A percentile compares a stretch with the other conserved stretches of the same genome.
phyloP scores from a whole-genome alignment of 129 eudicot species.

The Saposhnikovia divaricata region DNA sequence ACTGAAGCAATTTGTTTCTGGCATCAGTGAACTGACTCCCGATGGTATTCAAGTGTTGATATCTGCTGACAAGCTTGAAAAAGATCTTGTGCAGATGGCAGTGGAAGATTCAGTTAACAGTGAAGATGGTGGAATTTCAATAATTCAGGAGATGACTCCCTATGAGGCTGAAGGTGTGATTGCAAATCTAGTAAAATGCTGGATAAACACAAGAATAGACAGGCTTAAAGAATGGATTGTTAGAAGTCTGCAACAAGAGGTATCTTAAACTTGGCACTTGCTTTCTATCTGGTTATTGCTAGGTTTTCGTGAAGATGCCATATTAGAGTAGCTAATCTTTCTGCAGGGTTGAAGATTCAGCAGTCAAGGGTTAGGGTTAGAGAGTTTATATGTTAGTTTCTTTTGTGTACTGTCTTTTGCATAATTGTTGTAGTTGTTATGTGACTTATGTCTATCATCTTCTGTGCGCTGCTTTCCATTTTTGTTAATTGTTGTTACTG shows the following conservation, averaged over 20 bases:
- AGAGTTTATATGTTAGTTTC: too few relatives aligned
- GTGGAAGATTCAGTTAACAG: slow-evolving; percentile 97
- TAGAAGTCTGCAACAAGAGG: slow-evolving; percentile 92
- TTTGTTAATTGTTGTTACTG: neutral
- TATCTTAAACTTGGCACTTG: neutral
- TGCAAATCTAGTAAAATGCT: slow-evolving; percentile 64
- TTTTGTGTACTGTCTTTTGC: too few relatives aligned
- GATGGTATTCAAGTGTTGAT: slow-evolving; percentile 78
- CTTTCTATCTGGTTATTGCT: neutral
- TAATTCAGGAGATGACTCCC: slow-evolving; percentile 96
- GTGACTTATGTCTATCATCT: too few relatives aligned
- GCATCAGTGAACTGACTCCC: slow-evolving; percentile 86
- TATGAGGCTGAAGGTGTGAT: slow-evolving; percentile 89
- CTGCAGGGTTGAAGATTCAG: neutral
- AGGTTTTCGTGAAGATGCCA: too few relatives aligned
- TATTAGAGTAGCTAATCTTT: too few relatives aligned
- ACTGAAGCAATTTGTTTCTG: slow-evolving; percentile 74
- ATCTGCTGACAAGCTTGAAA: slow-evolving; percentile 91
- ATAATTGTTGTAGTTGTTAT: too few relatives aligned
- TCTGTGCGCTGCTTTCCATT: neutral
- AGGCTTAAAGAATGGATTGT: slow-evolving; percentile 75
- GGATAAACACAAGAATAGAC: slow-evolving; percentile 81
- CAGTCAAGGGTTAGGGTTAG: neutral
- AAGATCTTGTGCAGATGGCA: slow-evolving; percentile 88
- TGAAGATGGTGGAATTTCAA: slow-evolving; percentile 95